These are phyloP conservation scores for Chaetothyriales sp. DNA, from an alignment of 2,329 filamentous ascomycete species.

Conservation along the genomic window DNA sequence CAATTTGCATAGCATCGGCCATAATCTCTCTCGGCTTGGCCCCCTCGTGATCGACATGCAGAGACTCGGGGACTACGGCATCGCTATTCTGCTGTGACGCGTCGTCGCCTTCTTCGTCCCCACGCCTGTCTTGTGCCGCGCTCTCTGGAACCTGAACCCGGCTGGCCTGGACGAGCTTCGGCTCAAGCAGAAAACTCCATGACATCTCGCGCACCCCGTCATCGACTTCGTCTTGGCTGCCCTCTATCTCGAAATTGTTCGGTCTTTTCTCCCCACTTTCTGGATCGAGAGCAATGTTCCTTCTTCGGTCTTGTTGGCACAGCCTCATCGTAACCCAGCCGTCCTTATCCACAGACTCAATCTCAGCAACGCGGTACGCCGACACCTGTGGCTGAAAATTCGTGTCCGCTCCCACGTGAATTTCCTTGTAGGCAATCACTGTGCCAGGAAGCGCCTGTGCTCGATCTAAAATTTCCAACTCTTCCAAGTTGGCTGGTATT, in stretches of 20 bases:
- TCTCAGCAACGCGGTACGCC: constrained; percentile 50
- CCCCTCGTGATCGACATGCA: background rate
- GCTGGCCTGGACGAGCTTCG: constrained; percentile 44
- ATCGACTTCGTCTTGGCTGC: constrained; percentile 41
- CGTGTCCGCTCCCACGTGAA: constrained; percentile 34
- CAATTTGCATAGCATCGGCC: constrained; percentile 12
- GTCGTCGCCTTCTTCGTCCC: constrained; percentile 12
- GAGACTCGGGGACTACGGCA: background rate
- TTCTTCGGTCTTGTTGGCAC: constrained; percentile 42
- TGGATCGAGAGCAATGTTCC: constrained; percentile 33
- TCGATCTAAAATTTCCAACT: constrained; percentile 36
- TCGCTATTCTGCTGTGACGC: background rate
- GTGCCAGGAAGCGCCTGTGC: constrained; percentile 24
- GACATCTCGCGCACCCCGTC: constrained; percentile 48
- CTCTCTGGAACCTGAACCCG: constrained; percentile 20
- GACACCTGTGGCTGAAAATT: constrained; percentile 35
- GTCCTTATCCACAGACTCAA: constrained; percentile 44
- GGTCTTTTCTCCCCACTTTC: constrained; percentile 60
- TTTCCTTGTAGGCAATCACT: constrained; percentile 34
- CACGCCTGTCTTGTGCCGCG: constrained; percentile 25
- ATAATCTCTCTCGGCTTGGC: background rate
- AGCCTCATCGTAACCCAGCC: constrained; percentile 48
- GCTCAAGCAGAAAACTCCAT: constrained; percentile 53
- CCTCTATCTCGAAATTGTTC: constrained; percentile 57
- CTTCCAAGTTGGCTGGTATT: constrained; percentile 47